These are phyloP conservation scores for Parathielavia appendiculata DNA, from an alignment of 495 filamentous ascomycete species.

Conservation along the genomic window DNA sequence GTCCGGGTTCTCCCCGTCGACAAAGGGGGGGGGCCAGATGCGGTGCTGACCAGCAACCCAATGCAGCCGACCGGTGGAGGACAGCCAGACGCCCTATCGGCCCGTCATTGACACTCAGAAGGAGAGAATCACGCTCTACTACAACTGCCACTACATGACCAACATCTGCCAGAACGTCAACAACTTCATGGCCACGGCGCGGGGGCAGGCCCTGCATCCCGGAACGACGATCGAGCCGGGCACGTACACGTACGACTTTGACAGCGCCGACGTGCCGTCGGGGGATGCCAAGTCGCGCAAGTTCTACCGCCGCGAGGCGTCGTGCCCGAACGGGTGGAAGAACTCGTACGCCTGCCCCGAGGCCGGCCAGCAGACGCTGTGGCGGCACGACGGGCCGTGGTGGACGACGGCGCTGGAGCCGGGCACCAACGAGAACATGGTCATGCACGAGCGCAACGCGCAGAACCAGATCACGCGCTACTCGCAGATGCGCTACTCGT, in stretches of 20 bases:
- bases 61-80: background rate
- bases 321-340: background rate
- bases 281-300: background rate
- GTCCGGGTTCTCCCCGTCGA: background rate
- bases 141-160: conserved; percentile 6
- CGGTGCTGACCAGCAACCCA: background rate
- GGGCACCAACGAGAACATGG: background rate
- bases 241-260: background rate
- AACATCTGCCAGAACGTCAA: conserved; percentile 6
- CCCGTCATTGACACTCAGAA: background rate
- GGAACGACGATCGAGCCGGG: background rate
- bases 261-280: background rate
- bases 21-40: background rate
- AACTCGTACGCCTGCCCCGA: background rate
- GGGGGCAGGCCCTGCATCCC: background rate
- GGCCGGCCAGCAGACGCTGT: background rate
- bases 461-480: background rate
- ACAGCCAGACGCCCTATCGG: background rate
- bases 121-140: background rate
- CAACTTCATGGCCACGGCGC: background rate
- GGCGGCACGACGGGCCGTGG: conserved; percentile 4
- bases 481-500: conserved; percentile 1
- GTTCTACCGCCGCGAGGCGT: background rate
- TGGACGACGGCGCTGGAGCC: background rate
- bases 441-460: background rate